These are phyloP conservation scores for Coleophoma eucalyptorum DNA, from an alignment of 2,329 filamentous ascomycete genomes.

Conservation along the genomic window DNA sequence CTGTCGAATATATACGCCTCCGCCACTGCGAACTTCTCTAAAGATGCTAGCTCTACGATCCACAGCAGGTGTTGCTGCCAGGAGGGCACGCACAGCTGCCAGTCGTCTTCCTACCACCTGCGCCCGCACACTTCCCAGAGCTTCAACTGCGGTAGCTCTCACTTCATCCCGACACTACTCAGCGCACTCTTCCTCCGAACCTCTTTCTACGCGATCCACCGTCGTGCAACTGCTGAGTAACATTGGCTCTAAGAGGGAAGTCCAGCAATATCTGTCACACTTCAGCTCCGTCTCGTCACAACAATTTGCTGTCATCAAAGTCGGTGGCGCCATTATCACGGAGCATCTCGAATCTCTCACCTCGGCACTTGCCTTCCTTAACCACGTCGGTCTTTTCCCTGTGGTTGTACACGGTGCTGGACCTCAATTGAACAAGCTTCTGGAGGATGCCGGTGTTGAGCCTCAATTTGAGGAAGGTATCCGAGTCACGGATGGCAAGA, in stretches of 20 bases:
- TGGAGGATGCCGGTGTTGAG: slow-evolving; percentile 88
- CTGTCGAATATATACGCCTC: not conserved
- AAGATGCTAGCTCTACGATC: slow-evolving; percentile 28
- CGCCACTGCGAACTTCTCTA: slow-evolving; percentile 15
- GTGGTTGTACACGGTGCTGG: slow-evolving; percentile 95
- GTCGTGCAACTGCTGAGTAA: slow-evolving; percentile 91
- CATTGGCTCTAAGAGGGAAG: slow-evolving; percentile 93
- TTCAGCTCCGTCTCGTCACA: slow-evolving; percentile 96
- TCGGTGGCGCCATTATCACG: slow-evolving; percentile 91
- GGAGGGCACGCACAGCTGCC: slow-evolving; percentile 21
- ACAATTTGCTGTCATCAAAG: slow-evolving; percentile 98
- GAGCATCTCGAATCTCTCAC: slow-evolving; percentile 92
- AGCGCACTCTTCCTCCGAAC: slow-evolving; percentile 22
- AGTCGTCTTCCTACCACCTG: slow-evolving; percentile 17
- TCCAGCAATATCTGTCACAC: slow-evolving; percentile 95
- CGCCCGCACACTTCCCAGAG: slow-evolving; percentile 21
- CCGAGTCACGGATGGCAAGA: slow-evolving; percentile 92
- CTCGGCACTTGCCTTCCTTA: slow-evolving; percentile 83
- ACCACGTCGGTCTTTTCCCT: slow-evolving; percentile 91
- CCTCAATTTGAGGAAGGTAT: slow-evolving; percentile 97
- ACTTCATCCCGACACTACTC: slow-evolving; percentile 23
- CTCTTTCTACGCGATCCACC: slow-evolving; percentile 61
- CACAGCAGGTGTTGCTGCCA: slow-evolving; percentile 22
- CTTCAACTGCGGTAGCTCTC: slow-evolving; percentile 19
- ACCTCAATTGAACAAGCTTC: slow-evolving; percentile 87